These are phyloP conservation scores for Smittium culicis DNA, from an alignment of 371 early-diverging fungal genomes.

Conservation along the genomic window DNA sequence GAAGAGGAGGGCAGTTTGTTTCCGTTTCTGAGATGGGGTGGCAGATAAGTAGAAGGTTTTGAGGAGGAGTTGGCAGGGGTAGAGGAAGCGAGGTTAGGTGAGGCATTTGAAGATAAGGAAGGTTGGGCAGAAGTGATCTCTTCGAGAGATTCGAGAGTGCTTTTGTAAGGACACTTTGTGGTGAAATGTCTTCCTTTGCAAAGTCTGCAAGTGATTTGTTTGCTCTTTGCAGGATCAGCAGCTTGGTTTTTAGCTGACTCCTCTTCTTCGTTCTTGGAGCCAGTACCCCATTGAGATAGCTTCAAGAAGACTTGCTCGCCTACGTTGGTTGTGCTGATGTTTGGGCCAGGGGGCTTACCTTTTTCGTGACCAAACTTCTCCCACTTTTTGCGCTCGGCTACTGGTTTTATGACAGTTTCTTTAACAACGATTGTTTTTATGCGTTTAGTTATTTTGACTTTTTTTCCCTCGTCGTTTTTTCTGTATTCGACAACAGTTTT, in stretches of 20 bases:
- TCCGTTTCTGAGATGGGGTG: slow-evolving; percentile 41
- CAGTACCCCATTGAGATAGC: slow-evolving; percentile 42
- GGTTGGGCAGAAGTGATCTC: slow-evolving; percentile 29
- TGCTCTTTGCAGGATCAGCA: slow-evolving; percentile 21
- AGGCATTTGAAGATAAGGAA: slow-evolving; percentile 15
- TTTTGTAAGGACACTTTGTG: slow-evolving; percentile 93
- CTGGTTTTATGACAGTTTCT: slow-evolving; percentile 74
- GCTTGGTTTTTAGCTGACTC: slow-evolving; percentile 20
- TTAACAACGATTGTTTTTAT: slow-evolving; percentile 63
- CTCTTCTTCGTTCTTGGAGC: slow-evolving; percentile 23
- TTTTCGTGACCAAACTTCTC: slow-evolving; percentile 66
- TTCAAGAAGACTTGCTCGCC: slow-evolving; percentile 81
- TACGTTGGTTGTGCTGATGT: slow-evolving; percentile 73
- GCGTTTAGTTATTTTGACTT: slow-evolving; percentile 72
- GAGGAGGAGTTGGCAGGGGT: slow-evolving; percentile 8
- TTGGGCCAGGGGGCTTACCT: slow-evolving; percentile 63
- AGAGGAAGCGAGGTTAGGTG: slow-evolving; percentile 22
- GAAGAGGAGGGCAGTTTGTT: slow-evolving; percentile 22
- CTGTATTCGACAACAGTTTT: slow-evolving; percentile 66
- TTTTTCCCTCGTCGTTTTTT: slow-evolving; percentile 73
- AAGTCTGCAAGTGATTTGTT: slow-evolving; percentile 78
- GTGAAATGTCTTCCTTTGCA: slow-evolving; percentile 96
- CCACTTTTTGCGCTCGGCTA: slow-evolving; percentile 81
- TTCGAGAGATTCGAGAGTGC: slow-evolving; percentile 62
- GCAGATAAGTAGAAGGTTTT: slow-evolving; percentile 32